phyloP scores from a whole-genome alignment of 2,329 filamentous ascomycete species.

The Talaromyces sp. region DNA sequence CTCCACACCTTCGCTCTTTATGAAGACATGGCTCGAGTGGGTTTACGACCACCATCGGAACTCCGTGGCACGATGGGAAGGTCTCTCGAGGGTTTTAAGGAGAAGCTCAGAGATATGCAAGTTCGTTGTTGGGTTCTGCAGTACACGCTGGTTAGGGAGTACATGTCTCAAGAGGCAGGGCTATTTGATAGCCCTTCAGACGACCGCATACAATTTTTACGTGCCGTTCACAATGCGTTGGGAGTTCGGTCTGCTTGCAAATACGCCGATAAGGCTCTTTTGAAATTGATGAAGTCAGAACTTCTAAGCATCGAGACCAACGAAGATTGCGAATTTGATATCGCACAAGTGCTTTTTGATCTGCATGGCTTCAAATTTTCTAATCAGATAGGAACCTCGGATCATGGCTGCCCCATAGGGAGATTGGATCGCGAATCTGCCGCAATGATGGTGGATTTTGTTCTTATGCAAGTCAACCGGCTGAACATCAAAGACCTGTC shows the following conservation, averaged over 20 bases:
- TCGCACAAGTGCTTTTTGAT: conserved; percentile 80
- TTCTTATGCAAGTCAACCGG: conserved; percentile 73
- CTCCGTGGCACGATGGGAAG: conserved; percentile 45
- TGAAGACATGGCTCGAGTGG: conserved; percentile 80
- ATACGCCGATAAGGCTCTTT: conserved; percentile 76
- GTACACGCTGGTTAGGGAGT: conserved; percentile 74
- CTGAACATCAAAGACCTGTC: conserved; percentile 87
- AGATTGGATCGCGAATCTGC: conserved; percentile 76
- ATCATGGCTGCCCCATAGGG: conserved; percentile 76
- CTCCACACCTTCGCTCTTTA: conserved; percentile 75
- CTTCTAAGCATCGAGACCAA: conserved; percentile 70
- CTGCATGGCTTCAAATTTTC: conserved; percentile 76
- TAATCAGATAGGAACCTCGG: conserved; percentile 62
- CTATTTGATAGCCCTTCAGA: conserved; percentile 63
- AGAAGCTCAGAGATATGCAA: conserved; percentile 79
- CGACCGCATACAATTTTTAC: conserved; percentile 73
- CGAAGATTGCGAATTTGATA: conserved; percentile 78
- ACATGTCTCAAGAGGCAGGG: conserved; percentile 61
- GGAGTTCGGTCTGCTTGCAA: conserved; percentile 84
- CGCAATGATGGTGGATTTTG: conserved; percentile 74
- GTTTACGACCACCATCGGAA: conserved; percentile 61
- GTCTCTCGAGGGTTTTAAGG: conserved; percentile 49
- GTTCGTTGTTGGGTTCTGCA: conserved; percentile 83
- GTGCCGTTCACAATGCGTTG: conserved; percentile 75
- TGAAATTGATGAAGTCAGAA: conserved; percentile 84